Conservation (phyloP, 805 yeast species). For the Nakazawaea sp. region DNA sequence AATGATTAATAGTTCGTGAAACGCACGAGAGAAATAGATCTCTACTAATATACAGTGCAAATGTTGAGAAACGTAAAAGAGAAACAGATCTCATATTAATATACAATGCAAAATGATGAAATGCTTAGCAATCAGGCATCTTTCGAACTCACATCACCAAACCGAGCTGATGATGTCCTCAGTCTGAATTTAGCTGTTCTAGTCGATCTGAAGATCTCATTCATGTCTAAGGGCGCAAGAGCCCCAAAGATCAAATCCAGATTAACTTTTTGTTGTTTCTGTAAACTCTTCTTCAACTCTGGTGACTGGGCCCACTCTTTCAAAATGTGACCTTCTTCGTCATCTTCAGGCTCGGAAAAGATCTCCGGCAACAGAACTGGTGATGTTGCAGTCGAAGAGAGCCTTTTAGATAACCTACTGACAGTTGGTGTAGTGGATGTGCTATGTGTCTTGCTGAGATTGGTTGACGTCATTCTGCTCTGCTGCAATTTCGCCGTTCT, state of each 20-base stretch:
- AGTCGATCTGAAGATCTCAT: constrained; percentile 51
- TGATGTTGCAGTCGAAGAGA: constrained; percentile 1
- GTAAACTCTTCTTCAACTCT: constrained; percentile 37
- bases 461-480: too few relatives aligned
- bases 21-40: too few relatives aligned
- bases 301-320: constrained; percentile 63
- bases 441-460: not conserved
- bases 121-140: too few relatives aligned
- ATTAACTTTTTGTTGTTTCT: constrained; percentile 44
- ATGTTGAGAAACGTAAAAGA: too few relatives aligned
- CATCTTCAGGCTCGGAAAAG: constrained; percentile 47
- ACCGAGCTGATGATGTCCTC: constrained; percentile 45
- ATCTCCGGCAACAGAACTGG: constrained; percentile 33
- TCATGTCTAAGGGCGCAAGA: constrained; percentile 60
- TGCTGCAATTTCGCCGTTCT: constrained; percentile 26
- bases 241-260: constrained; percentile 73
- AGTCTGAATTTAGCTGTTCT: constrained; percentile 45
- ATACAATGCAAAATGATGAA: too few relatives aligned
- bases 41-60: not conserved
- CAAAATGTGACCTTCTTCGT: constrained; percentile 38
- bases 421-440: not conserved
- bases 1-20: too few relatives aligned
- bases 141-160: too few relatives aligned
- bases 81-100: too few relatives aligned
- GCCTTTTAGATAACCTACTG: too few relatives aligned